These are phyloP conservation scores for Tympanopsis confertula DNA, from an alignment of 2,329 filamentous ascomycete genomes.

Conservation along the genomic window DNA sequence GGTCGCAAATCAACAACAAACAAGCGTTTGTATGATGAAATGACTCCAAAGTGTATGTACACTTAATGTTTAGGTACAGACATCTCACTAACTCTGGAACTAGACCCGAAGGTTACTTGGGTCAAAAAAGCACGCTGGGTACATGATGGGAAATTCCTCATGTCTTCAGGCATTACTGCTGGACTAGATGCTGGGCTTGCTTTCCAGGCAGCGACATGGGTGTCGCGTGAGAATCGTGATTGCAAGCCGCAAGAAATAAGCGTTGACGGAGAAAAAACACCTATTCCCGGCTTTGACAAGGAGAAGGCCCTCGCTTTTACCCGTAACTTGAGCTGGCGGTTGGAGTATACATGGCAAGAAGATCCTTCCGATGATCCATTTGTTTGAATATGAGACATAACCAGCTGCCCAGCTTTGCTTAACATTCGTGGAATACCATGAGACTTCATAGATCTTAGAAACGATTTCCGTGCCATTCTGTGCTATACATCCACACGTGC, in stretches of 20 bases:
- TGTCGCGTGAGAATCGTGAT: background rate
- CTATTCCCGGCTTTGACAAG: background rate
- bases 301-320: slow-evolving; percentile 1
- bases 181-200: slow-evolving; percentile 3
- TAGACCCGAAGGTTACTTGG: slow-evolving; percentile 2
- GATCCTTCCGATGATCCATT: slow-evolving; percentile 3
- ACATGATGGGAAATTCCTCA: slow-evolving; percentile 3
- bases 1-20: background rate
- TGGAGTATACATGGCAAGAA: slow-evolving; percentile 2
- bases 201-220: slow-evolving; percentile 2
- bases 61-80: background rate
- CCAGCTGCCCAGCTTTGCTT: slow-evolving; percentile 1
- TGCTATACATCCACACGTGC: no score
- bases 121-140: slow-evolving; percentile 3
- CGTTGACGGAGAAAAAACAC: no score
- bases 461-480: no score
- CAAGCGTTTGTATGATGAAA: background rate
- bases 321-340: background rate
- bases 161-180: slow-evolving; percentile 2
- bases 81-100: background rate
- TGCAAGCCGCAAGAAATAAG: background rate
- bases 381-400: background rate
- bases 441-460: no score
- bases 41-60: background rate
- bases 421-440: background rate